A percentile compares a stretch with the other conserved stretches of the same genome.
Evolutionary conservation across 345 rosid species (phyloP).

Genomic region (Lagerstroemia speciosa): DNA sequence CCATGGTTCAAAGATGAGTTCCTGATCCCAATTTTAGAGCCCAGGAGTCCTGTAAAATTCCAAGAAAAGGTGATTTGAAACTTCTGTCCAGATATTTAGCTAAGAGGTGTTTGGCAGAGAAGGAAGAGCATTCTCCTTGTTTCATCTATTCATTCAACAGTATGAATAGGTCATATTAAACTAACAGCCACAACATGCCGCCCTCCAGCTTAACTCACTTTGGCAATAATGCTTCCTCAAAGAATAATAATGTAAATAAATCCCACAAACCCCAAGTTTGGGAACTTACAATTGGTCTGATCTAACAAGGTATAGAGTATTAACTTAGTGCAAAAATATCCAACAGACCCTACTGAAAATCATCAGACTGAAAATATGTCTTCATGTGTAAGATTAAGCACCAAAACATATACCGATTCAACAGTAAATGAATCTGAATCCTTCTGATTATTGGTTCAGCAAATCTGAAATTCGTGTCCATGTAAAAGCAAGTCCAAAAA

Average conservation of each 20-base stretch:
- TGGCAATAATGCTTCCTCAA: not conserved
- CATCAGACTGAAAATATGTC: not conserved
- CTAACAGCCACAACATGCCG: not conserved
- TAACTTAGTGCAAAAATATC: not conserved
- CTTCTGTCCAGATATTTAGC: not conserved
- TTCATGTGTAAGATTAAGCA: not conserved
- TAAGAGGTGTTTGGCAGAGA: not conserved
- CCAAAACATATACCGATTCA: not conserved
- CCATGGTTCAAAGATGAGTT: constrained; percentile 21
- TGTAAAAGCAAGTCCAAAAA: not conserved
- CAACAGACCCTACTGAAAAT: not conserved
- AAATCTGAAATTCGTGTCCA: not conserved
- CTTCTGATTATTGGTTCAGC: not conserved
- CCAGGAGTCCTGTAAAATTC: not conserved
- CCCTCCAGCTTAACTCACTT: not conserved
- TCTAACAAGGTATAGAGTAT: not conserved
- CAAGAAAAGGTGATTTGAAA: not conserved
- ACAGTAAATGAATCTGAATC: not conserved
- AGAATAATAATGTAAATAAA: not conserved
- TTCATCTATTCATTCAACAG: not conserved
- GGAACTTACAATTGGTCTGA: too few relatives aligned
- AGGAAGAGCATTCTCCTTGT: not conserved
- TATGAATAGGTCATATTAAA: not conserved
- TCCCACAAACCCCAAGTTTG: too few relatives aligned
- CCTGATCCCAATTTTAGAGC: not conserved